Conservation (phyloP, 306 rosid genomes). For the Rubus parviflorus region DNA sequence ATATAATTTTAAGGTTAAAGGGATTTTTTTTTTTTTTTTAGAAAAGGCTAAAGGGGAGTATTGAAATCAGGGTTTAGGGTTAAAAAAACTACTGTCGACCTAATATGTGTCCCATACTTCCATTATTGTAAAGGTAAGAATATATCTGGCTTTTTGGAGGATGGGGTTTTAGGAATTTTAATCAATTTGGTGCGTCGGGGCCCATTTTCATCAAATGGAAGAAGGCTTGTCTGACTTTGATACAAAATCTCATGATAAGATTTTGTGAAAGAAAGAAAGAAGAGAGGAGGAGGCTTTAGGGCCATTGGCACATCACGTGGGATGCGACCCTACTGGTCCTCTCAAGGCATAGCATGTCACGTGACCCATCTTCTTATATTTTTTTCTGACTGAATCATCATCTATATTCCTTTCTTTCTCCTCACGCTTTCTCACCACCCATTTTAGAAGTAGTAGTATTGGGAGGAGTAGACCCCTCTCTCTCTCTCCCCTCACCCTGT, state of each 20-base stretch:
- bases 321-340: slow-evolving; percentile 59
- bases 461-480: not conserved
- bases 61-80: too few relatives aligned
- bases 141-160: not conserved
- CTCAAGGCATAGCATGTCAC: slow-evolving; percentile 54
- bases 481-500: slow-evolving; percentile 18
- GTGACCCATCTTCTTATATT: slow-evolving; percentile 20
- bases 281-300: not conserved
- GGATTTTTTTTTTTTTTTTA: too few relatives aligned
- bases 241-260: slow-evolving; percentile 57
- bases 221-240: slow-evolving; percentile 39
- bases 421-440: slow-evolving; percentile 43
- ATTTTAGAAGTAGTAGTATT: not conserved
- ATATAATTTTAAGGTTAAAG: too few relatives aligned
- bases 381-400: slow-evolving; percentile 39
- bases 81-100: too few relatives aligned
- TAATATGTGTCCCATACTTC: slow-evolving; percentile 18
- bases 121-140: slow-evolving; percentile 15
- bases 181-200: slow-evolving; percentile 8
- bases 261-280: slow-evolving; percentile 29
- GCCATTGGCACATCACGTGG: slow-evolving; percentile 87
- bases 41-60: too few relatives aligned
- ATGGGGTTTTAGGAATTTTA: slow-evolving; percentile 1
- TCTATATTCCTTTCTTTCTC: slow-evolving; percentile 39
- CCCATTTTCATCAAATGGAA: slow-evolving; percentile 17